phyloP scores from a whole-genome alignment of 495 filamentous ascomycete species.

The Amorphotheca resinae region DNA sequence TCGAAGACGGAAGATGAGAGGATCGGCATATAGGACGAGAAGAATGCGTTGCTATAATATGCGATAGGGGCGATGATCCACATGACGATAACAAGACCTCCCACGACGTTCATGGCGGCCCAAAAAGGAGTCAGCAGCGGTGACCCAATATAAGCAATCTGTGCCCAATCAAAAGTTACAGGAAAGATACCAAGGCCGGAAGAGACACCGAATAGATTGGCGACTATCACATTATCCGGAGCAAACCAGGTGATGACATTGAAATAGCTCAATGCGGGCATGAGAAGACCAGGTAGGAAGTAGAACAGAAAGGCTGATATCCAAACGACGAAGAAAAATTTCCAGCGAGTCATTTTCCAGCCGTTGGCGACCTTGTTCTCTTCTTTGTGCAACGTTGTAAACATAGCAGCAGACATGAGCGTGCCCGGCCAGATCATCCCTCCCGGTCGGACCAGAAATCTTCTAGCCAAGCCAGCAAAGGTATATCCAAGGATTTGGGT shows the following conservation, averaged over 20 bases:
- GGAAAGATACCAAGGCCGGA: conserved; percentile 79
- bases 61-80: conserved; percentile 76
- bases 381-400: conserved; percentile 73
- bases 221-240: conserved; percentile 60
- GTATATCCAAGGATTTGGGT: conserved; percentile 79
- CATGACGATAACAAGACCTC: conserved; percentile 75
- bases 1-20: conserved; percentile 66
- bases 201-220: conserved; percentile 74
- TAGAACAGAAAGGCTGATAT: conserved; percentile 58
- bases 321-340: conserved; percentile 70
- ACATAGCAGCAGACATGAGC: conserved; percentile 76
- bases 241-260: conserved; percentile 86
- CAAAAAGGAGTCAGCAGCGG: conserved; percentile 82
- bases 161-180: conserved; percentile 87
- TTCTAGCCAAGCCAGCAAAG: conserved; percentile 66
- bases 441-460: conserved; percentile 68
- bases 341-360: conserved; percentile 69
- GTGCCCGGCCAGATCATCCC: conserved; percentile 92
- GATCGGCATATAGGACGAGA: conserved; percentile 71
- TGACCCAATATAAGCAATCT: conserved; percentile 83
- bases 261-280: conserved; percentile 83
- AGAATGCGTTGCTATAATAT: conserved; percentile 69
- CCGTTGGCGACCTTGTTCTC: conserved; percentile 72
- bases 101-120: conserved; percentile 82
- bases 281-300: conserved; percentile 72